Evolutionary conservation across 2,329 filamentous ascomycete species (phyloP), one percentile per base, ranked within the genome.

Genomic region (Alternaria alternata): DNA sequence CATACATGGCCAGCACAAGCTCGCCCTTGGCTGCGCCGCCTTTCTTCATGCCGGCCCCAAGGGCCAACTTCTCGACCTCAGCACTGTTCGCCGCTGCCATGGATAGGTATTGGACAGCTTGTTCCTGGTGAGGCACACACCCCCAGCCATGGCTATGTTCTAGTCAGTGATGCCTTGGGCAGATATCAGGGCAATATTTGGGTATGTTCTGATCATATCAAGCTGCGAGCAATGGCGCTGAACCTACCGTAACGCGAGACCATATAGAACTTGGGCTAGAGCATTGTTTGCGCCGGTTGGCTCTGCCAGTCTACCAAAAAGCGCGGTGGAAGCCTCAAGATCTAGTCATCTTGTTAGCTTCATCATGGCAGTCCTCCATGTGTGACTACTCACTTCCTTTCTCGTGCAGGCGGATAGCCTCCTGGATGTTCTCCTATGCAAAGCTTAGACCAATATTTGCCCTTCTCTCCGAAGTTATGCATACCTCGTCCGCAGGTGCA

Each of bases 11-110:
- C 62, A 99, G 88, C 18, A 98, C 92, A 54, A 99, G 86, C 83
- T 99, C 95, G 61, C 95, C 95, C 81, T 98, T 99, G 44, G 94
- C 94, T 14, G 92, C 90, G 62, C 95, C 95, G 53, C 95, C 95
- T 80, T 95, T 96, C 80, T 93, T 95, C 79, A 96, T 87, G 16
- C 94, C 95, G 8, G 94, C 91, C 68, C 90, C 85, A 22, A 98
- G 87, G 30, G 95, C 95, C 71, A 93, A 84, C 54, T 91, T 87
- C 82, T 99, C 95, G 56, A 99, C 88, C 42, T 88, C 86, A 24
- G 94, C 95, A 24, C 93, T 93, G 80, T 97, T 97, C 44, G 92
- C 91, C 5, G 95, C 95, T 48, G 95, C 95, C 30, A 91, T 88
- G 20, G 92, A 93, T 42, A 99, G 89, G 79, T 94, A 97, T 62